phyloP scores from a whole-genome alignment of 139 green algal species.

The Haematococcus lacustris region DNA sequence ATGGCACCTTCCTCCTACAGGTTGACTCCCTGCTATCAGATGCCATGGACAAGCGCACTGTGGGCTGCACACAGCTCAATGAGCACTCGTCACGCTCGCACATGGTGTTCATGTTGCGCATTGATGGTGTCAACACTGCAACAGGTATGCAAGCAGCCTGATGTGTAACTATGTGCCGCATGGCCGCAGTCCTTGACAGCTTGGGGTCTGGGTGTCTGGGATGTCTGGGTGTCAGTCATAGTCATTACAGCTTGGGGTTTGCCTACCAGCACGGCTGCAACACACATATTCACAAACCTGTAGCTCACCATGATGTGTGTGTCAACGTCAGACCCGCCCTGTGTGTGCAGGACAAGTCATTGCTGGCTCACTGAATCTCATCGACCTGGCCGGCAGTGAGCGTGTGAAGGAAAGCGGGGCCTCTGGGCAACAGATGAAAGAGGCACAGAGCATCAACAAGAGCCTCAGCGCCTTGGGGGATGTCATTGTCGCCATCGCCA shows the following conservation, averaged over 20 bases:
- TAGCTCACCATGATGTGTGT: too few species aligned
- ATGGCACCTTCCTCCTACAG: background rate
- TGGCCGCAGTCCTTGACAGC: too few species aligned
- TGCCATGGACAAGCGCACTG: slow-evolving; percentile 57
- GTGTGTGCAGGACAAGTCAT: slow-evolving; percentile 2
- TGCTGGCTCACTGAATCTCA: slow-evolving; percentile 67
- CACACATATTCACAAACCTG: too few species aligned
- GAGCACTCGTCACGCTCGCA: slow-evolving; percentile 79
- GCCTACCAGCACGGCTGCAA: too few species aligned
- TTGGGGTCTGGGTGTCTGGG: too few species aligned
- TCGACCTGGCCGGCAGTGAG: slow-evolving; percentile 83
- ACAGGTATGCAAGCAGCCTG: too few species aligned
- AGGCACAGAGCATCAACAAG: slow-evolving; percentile 94
- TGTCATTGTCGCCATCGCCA: slow-evolving; percentile 88
- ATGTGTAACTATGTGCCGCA: too few species aligned
- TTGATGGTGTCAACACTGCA: slow-evolving; percentile 63
- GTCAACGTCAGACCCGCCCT: too few species aligned
- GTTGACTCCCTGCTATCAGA: slow-evolving; percentile 35
- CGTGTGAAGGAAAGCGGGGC: slow-evolving; percentile 76
- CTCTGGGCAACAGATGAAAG: slow-evolving; percentile 69
- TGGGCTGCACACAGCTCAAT: slow-evolving; percentile 86
- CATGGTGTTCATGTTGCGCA: slow-evolving; percentile 77
- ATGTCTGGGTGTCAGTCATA: too few species aligned
- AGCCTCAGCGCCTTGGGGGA: slow-evolving; percentile 74
- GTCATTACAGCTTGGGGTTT: too few species aligned